Percentiles rank a stretch among this genome's conserved stretches.
These are phyloP conservation scores for Hygrocybe punicea DNA, from an alignment of 768 basidiomycete species.

Conservation along the genomic window DNA sequence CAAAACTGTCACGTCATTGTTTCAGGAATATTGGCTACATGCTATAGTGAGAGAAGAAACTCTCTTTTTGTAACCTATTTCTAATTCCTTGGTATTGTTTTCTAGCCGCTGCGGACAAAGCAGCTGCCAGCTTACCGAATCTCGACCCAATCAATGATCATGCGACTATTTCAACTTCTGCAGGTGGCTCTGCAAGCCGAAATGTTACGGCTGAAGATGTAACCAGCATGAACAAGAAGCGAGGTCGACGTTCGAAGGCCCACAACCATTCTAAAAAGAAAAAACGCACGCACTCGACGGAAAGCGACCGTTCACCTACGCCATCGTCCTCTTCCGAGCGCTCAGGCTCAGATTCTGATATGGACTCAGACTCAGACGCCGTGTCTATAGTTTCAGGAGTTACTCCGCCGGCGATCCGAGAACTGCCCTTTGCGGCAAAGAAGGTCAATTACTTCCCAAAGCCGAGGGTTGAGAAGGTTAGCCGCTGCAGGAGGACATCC, in stretches of 20 bases:
- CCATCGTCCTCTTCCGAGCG: not conserved
- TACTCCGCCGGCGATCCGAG: not conserved
- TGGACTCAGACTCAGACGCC: not conserved
- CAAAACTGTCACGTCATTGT: not conserved
- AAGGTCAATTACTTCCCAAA: not conserved
- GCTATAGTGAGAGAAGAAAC: conserved; percentile 1
- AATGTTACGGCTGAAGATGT: not conserved
- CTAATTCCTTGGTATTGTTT: not conserved
- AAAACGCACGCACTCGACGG: not conserved
- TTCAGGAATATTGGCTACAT: conserved; percentile 5
- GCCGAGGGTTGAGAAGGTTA: too few relatives aligned
- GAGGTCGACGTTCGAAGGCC: not conserved
- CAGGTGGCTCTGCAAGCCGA: too few relatives aligned
- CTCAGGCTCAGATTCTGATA: not conserved
- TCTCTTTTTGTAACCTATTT: not conserved
- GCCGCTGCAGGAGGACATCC: too few relatives aligned
- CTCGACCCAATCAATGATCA: not conserved
- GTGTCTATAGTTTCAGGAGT: not conserved
- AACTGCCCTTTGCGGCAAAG: not conserved
- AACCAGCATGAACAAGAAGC: not conserved
- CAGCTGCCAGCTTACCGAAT: not conserved
- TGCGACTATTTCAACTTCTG: not conserved
- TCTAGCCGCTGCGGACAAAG: not conserved
- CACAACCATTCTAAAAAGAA: not conserved
- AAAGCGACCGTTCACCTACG: not conserved